Base-by-base conservation (phyloP, 495 filamentous ascomycete species). In the Opeltia flavorubescens region DNA sequence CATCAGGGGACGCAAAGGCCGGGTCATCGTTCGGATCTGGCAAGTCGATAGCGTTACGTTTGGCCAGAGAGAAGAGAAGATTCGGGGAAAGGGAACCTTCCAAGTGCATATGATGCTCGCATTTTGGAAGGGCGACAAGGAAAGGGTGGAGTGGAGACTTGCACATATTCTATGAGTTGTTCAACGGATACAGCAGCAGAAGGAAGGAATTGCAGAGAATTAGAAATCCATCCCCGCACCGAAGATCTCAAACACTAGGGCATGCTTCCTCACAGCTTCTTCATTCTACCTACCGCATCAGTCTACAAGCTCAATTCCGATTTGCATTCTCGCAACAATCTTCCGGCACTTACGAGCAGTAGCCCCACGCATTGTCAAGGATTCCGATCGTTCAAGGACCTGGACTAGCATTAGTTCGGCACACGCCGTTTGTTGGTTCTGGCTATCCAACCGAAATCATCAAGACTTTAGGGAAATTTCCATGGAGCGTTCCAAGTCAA, bases 21-120 rank as follows among this genome's bases (percentile, higher is more conserved):
- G 72, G 62, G 55, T 83, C 74, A 28, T 62, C 55, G 18, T 53
- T 36, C 27, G 62, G 50, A 5, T 51, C 42, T 24, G 83, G 81
- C 13, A 88, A 70, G 2, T 65, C 20, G 43, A 88, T 70, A 13
- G 62, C 58, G 65, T 88, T 84, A 49, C 69, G 71, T 11, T 60
- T 55, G 1, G 83, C 80, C 27, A 89, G 76, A 17, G 65, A 47
- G 67, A 88, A 87, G 51, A 86, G 78, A 17, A 84, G 66, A 34
- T 68, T 60, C 12, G 82, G 80, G 20, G 74, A 74, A 20, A 88
- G 67, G 15, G 78, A 76, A 42, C 83, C 83, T 57, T 85, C 82
- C 4, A 87, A 67, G 54, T 87, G 84, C 44, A 87, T 72, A 59
- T 91, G 83, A 58, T 86, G 84, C 52, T 88, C 84, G 62, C 74